A percentile compares a stretch with the other conserved stretches of the same genome.
These are phyloP conservation scores for Hypsizygus marmoreus DNA, from an alignment of 768 basidiomycete species.

Conservation along the genomic window DNA sequence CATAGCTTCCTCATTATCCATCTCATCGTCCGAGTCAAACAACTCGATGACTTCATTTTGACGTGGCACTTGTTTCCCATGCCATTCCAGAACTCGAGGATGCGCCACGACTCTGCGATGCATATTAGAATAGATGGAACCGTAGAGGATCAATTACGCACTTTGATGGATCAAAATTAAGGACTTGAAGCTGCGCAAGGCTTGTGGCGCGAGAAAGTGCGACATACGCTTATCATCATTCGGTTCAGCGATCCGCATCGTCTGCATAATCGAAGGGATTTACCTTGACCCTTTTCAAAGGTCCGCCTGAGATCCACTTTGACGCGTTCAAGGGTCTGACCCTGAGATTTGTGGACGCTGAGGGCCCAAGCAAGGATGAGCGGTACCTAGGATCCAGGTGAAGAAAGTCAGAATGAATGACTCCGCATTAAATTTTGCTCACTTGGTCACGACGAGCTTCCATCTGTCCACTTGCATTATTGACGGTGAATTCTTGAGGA, in stretches of 20 bases:
- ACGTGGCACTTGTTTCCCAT: slow-evolving; percentile 16
- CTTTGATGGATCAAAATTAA: slow-evolving; percentile 63
- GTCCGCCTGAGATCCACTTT: slow-evolving; percentile 74
- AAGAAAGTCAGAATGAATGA: background rate
- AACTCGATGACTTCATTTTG: slow-evolving; percentile 12
- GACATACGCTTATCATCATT: slow-evolving; percentile 54
- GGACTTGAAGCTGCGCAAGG: slow-evolving; percentile 65
- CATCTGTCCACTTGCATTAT: slow-evolving; percentile 56
- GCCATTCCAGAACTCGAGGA: slow-evolving; percentile 63
- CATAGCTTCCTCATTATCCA: slow-evolving; percentile 39
- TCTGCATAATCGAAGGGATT: slow-evolving; percentile 5
- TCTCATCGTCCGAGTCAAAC: slow-evolving; percentile 30
- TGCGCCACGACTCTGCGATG: slow-evolving; percentile 60
- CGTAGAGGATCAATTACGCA: slow-evolving; percentile 27
- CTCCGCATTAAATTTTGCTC: background rate
- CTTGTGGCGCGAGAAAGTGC: slow-evolving; percentile 73
- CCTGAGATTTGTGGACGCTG: slow-evolving; percentile 88
- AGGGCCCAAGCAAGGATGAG: slow-evolving; percentile 88
- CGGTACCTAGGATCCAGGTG: slow-evolving; percentile 48
- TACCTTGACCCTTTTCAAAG: slow-evolving; percentile 84
- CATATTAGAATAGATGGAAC: slow-evolving; percentile 1
- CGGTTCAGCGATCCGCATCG: background rate
- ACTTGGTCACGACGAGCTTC: slow-evolving; percentile 68
- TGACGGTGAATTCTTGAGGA: slow-evolving; percentile 63
- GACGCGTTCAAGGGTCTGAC: slow-evolving; percentile 84